Base-by-base conservation (phyloP, 306 rosid genomes). In the Medicago ruthenica region DNA sequence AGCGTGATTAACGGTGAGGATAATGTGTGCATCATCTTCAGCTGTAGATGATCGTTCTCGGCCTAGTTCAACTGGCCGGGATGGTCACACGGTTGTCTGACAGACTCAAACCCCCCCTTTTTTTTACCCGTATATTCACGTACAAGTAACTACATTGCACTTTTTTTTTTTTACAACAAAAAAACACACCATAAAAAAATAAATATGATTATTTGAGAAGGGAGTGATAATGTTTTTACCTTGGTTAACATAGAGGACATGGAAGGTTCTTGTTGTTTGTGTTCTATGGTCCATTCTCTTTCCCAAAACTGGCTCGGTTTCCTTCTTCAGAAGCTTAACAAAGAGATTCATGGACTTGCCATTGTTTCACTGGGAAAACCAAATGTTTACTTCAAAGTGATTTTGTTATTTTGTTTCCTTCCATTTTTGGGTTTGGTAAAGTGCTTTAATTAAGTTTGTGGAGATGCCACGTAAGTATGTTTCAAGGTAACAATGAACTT, bases 1-100 rank as follows among this genome's bases (percentile, higher is more conserved):
- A 76, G 80, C 80, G 73, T 65, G 80, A 76, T 39, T 65, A 74
- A 66, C 9, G 55, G 73, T 2, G 1, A 7, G 0, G 45, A 1
- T 42, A 9, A 13, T 0, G 0, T 5, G 6, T 0, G 4, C 1
- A 0, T 7, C 20, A 39, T 13, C 9, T 3, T 0, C 0, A 5
- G 17, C 65, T 59, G 65, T 24, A 59, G 65, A 24, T 3, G 65
- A 59, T 59, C 65, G 65, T 59, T 24, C 65, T 7, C 4, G 0
- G 40, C 0, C 17, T 5, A 31, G 63, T 24, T 2, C 1, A 7
- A 59, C 17, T 59, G 5, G 24, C 39, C 0, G 9, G 11, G 65
- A 7, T 24, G 65, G 17, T 59, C 18, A 7, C 41, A 2, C 6
- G 41, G 66, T 24, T 14, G 9, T 59, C 65, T 59, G 65, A 59